Evolutionary conservation across 768 basidiomycete genomes (phyloP), one percentile per base, ranked within the genome.

Genomic region (Boletus huronensis): DNA sequence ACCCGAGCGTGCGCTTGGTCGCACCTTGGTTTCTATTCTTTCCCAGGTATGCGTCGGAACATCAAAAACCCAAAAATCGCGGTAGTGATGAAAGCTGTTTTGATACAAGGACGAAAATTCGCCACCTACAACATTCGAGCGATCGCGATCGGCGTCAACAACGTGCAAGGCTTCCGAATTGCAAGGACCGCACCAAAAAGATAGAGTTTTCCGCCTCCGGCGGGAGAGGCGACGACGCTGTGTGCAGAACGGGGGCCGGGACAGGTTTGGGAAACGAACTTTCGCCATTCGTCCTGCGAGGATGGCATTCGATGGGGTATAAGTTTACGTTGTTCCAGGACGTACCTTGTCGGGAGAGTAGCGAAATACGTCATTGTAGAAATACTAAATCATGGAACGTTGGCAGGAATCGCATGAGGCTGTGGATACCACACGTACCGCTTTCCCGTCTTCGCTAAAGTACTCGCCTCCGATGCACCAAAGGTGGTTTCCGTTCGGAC

Each of bases 231-330:
- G 23, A 85, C 87, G 5, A 90, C 83, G 10, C 89, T 88, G 68
- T 96, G 93, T 0, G 93, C 93, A 9, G 87, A 90, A 39, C 93
- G 79, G 3, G 93, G 93, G 2, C 90, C 90, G 0, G 94, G 94
- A 60, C 88, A 90, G 0, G 86, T 91, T 13, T 83, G 86, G 0
- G 89, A 91, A 26, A 92, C 77, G 58, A 91, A 94, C 62, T 82
- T 84, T 10, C 88, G 79, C 93, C 93, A 96, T 76, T 96, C 93
- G 62, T 94, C 85, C 83, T 88, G 35, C 8, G 47, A 19, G 40
- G 3, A 23, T 4, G 6, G 17, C 0, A 2, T 9, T 26, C 6
- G 9, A 47, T 39, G 23, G 3, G 19, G 10, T 17, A 9, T 35
- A 14, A 13, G 4, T 7, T 1, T 9, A n/a, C 11, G 11, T 11